Evolutionary conservation across 2,329 filamentous ascomycete genomes (phyloP), one percentile per base, ranked within the genome.

Genomic region (Alternaria tenuissima): DNA sequence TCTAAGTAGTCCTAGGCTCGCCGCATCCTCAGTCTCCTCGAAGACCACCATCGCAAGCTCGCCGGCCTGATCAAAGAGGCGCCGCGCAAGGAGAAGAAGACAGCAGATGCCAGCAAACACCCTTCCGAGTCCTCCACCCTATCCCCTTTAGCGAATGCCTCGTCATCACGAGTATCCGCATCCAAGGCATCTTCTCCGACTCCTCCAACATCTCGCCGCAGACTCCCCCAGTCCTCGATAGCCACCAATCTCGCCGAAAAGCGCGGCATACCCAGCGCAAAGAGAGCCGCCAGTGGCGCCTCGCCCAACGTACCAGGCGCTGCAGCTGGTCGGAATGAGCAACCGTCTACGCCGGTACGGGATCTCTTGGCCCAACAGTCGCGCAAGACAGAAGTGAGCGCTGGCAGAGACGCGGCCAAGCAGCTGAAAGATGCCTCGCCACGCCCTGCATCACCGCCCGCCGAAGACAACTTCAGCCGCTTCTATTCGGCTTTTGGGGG

Each of bases 401-500:
- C 49, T 38, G 56, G 59, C 8, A 60, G 57, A 39, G 67, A 72
- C 22, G 34, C 64, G n/a, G 4, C 58, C 5, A 70, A 61, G 38
- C 64, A 67, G 34, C 61, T 62, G 1, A 61, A 55, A 24, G 64
- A 63, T n/a, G 55, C 53, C 2, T 4, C 64, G 5, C 24, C 48
- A 28, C 64, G 62, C 22, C 63, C 75, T 12, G 38, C 65, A 1
- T 65, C 72, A 14, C 67, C 74, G 0, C 69, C 72, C 0, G 65
- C 80, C 2, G 92, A 96, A 32, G 93, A 94, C 57, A 90, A 92
- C 6, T 99, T 97, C 75, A 88, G 92, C 7, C 88, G 89, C 55
- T 99, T 98, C 80, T 99, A 98, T 80, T 94, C 87, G 59, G 93
- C 93, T 1, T 97, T 97, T 72, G 93, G 94, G 56, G 92, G 87